A percentile compares a stretch with the other conserved stretches of the same genome.
phyloP scores from a whole-genome alignment of 2,329 filamentous ascomycete genomes.

The Trichoderma sp. region DNA sequence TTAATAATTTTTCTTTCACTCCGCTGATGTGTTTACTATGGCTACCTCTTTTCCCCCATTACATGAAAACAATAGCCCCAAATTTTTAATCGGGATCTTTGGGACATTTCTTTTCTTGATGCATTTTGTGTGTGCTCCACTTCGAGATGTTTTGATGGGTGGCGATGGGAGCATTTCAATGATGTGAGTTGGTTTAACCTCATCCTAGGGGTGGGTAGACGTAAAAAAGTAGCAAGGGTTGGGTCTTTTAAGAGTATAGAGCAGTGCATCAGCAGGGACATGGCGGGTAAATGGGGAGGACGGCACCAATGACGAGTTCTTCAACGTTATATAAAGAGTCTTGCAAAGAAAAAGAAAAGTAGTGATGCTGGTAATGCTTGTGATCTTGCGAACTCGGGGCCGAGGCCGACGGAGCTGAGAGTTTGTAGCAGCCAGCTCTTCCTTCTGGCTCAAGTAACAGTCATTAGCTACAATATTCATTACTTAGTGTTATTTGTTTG shows the following conservation, averaged over 20 bases:
- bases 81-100: neutral
- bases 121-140: neutral
- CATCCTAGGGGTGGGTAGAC: neutral
- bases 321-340: neutral
- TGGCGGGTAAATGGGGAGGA: neutral
- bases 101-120: neutral
- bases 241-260: neutral
- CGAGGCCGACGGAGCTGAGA: neutral
- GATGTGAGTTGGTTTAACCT: neutral
- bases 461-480: neutral
- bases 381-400: neutral
- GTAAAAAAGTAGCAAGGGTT: neutral
- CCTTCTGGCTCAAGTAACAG: neutral
- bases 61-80: slow-evolving; percentile 12
- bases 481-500: neutral
- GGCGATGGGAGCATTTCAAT: neutral
- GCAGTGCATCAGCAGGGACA: neutral
- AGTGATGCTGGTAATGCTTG: neutral
- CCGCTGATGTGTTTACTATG: slow-evolving; percentile 23
- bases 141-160: neutral
- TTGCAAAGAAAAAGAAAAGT: neutral
- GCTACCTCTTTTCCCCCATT: slow-evolving; percentile 2
- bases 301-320: neutral
- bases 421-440: neutral
- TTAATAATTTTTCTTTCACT: slow-evolving; percentile 47